A percentile compares a stretch with the other conserved stretches of the same genome.
Conservation (phyloP, 768 basidiomycete genomes). For the Mycena floridula region DNA sequence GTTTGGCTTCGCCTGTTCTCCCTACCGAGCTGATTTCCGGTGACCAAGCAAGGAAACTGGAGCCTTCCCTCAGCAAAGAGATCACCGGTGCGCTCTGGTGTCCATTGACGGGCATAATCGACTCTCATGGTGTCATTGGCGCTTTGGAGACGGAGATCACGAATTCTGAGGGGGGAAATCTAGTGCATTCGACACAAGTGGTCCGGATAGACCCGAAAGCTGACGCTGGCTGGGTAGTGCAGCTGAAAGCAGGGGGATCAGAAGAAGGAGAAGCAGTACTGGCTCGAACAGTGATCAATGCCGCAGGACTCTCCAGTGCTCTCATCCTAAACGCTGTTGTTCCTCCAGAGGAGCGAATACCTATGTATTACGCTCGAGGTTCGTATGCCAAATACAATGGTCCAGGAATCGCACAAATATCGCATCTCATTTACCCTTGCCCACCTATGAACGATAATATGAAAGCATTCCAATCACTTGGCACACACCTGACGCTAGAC, state of each 20-base stretch:
- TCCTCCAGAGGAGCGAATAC: conserved; percentile 48
- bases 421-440: conserved; percentile 87
- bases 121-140: conserved; percentile 81
- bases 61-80: conserved; percentile 73
- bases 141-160: conserved; percentile 77
- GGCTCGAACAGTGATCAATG: conserved; percentile 75
- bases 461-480: conserved; percentile 76
- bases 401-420: conserved; percentile 59
- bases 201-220: conserved; percentile 75
- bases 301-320: conserved; percentile 68
- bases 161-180: conserved; percentile 59
- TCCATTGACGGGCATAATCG: conserved; percentile 85
- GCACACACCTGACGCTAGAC: conserved; percentile 89
- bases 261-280: conserved; percentile 56
- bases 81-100: conserved; percentile 75
- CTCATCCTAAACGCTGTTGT: conserved; percentile 69
- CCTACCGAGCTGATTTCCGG: conserved; percentile 67
- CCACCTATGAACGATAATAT: conserved; percentile 56
- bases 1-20: conserved; percentile 33
- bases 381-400: conserved; percentile 88
- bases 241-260: conserved; percentile 58
- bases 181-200: conserved; percentile 75
- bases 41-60: conserved; percentile 62
- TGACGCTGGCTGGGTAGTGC: conserved; percentile 82
- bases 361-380: conserved; percentile 77